Evolutionary conservation across 2,329 filamentous ascomycete genomes (phyloP).

Genomic region (Arthroderma sp.): DNA sequence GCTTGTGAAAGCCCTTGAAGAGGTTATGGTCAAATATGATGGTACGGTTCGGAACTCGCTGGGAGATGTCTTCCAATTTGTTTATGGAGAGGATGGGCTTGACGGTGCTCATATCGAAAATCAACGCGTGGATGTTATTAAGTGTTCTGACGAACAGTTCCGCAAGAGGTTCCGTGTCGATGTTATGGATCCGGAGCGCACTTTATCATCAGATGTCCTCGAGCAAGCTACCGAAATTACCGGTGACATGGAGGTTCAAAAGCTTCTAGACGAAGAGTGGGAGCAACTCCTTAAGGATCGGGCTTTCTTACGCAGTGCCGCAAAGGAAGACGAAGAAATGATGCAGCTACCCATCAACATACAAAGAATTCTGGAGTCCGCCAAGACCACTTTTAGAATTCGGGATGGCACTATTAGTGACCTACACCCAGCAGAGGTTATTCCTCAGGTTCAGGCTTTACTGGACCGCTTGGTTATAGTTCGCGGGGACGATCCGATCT

Average conservation of each 20-base stretch:
- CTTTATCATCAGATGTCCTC: slow-evolving; percentile 55
- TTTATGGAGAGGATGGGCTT: slow-evolving; percentile 93
- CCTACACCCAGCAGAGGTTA: slow-evolving; percentile 73
- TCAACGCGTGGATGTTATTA: slow-evolving; percentile 77
- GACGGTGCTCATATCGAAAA: slow-evolving; percentile 91
- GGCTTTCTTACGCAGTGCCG: slow-evolving; percentile 57
- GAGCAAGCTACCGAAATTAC: slow-evolving; percentile 78
- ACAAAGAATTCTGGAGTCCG: slow-evolving; percentile 76
- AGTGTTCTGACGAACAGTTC: slow-evolving; percentile 64
- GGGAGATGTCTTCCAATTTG: slow-evolving; percentile 90
- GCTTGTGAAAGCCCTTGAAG: slow-evolving; percentile 94
- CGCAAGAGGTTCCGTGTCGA: slow-evolving; percentile 74
- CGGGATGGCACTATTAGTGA: slow-evolving; percentile 78
- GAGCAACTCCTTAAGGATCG: slow-evolving; percentile 66
- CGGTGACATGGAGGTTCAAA: slow-evolving; percentile 77
- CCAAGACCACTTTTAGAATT: slow-evolving; percentile 81
- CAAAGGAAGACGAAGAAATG: slow-evolving; percentile 64
- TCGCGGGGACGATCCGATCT: slow-evolving; percentile 70
- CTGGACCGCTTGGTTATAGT: slow-evolving; percentile 72
- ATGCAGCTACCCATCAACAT: slow-evolving; percentile 92
- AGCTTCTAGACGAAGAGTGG: slow-evolving; percentile 76
- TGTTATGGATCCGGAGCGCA: slow-evolving; percentile 57
- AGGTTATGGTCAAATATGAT: slow-evolving; percentile 94
- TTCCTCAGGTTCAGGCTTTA: slow-evolving; percentile 62
- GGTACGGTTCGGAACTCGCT: slow-evolving; percentile 94